Base-by-base conservation (phyloP, 495 filamentous ascomycete species). In the Hypoxylon subgilvum region DNA sequence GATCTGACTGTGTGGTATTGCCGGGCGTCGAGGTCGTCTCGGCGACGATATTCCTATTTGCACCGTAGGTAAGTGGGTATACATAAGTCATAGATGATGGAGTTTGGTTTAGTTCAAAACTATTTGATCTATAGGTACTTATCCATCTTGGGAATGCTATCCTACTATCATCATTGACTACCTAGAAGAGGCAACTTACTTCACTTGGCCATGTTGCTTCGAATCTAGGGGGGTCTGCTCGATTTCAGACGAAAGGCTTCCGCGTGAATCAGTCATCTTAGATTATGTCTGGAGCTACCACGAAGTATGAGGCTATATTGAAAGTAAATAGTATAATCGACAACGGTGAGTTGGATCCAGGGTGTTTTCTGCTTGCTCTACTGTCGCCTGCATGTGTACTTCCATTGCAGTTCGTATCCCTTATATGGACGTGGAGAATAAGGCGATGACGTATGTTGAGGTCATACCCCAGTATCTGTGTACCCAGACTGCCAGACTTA, bases 211-310 rank as follows among this genome's bases (percentile, higher is more conserved):
- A 12, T 56, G 30, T 25, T 59, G 65, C 1, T 56, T 40, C 51
- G 63, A 56, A 51, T 57, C 47, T 18, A 59, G 57, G 0, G 62
- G 48, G 21, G 58, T 51, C 43, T 63, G 62, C 46, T 65, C 53
- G 36, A 57, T 22, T 22, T 40, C 30, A 19, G 56, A 63, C 23
- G 66, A 48, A 39, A 63, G 57, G 14, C 36, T 41, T 23, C 31
- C 40, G 57, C 32, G 53, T 9, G 58, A 63, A 50, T 66, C 63
- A 8, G 63, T 49, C 66, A 69, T 63, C 18, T 63, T 63, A 42
- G 10, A 7, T 17, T 3, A 25, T 6, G 34, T 22, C 23, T 35
- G 31, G 14, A 32, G 44, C 32, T 51, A 34, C 54, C 34, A n/a
- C 44, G 22, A 19, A 18, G 28, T 41, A 21, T 30, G 36, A 10